phyloP scores from a whole-genome alignment of 23 red algal genomes.

The Chondrus crispus region DNA sequence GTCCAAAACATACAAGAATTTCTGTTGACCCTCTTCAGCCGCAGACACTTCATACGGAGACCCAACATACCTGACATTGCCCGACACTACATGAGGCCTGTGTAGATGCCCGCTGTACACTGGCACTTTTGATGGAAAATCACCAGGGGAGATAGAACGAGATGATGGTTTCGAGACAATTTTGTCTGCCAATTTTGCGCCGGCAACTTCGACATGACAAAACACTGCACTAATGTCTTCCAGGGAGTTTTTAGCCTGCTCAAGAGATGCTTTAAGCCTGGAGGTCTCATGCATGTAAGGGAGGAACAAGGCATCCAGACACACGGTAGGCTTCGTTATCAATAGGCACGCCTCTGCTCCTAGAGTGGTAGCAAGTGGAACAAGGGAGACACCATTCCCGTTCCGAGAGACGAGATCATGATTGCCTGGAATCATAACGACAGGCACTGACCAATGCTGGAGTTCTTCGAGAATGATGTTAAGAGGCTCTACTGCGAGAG shows the following conservation, averaged over 20 bases:
- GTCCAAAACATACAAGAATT: constrained; percentile 57
- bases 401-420: constrained; percentile 78
- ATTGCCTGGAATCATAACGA: constrained; percentile 87
- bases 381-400: constrained; percentile 69
- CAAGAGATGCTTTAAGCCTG: constrained; percentile 23
- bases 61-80: constrained; percentile 56
- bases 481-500: constrained; percentile 66
- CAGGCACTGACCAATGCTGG: constrained; percentile 35
- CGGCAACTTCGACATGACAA: constrained; percentile 82
- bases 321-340: constrained; percentile 53
- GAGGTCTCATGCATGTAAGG: constrained; percentile 57
- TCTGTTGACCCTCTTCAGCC: constrained; percentile 70
- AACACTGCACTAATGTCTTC: constrained; percentile 59
- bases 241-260: constrained; percentile 2
- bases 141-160: constrained; percentile 7
- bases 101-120: constrained; percentile 86
- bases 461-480: constrained; percentile 66
- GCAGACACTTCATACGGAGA: constrained; percentile 81
- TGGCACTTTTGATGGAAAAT: constrained; percentile 54
- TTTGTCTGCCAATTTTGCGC: constrained; percentile 48
- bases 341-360: constrained; percentile 23
- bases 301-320: constrained; percentile 68
- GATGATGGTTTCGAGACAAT: background rate
- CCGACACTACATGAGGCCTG: constrained; percentile 50
- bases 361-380: constrained; percentile 64